Base-by-base conservation (phyloP, 176 grass and related monocot genomes). In the Oryza glumipatula region DNA sequence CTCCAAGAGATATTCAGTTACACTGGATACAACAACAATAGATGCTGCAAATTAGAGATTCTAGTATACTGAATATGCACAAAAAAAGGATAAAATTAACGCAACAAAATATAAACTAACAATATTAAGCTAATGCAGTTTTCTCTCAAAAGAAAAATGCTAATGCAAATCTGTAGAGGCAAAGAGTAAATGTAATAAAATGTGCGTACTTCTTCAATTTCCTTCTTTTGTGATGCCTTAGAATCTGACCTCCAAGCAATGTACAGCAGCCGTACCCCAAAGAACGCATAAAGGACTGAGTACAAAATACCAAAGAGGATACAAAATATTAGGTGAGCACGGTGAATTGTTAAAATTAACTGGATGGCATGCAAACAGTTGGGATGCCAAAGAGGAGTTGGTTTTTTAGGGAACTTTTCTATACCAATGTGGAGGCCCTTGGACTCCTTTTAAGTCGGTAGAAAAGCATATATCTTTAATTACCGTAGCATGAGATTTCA, bases 241-340 rank as follows among this genome's bases (percentile, higher is more conserved):
- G 91, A 86, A 85, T 96, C 91, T 85, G 93, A 99, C 70, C 82
- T 92, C 93, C 93, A 99, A 65, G 96, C 96, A 87, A 99, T 99
- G 86, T 94, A 96, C 39, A 96, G 75, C 80, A 99, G 85, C 28
- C 96, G 91, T 16, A 96, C 60, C 45, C 96, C 96, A 92, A 99
- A 99, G 74, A 99, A 96, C 26, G 72, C 67, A 26, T 99, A 96
- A 15, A 96, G 89, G 68, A 96, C 96, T 98, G 71, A 75, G 10
- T 23, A 76, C 30, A 73, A 39, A 87, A 87, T 17, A 71, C 28
- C 49, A 80, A 80, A 19, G 28, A 79, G 61, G 7, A 78, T 76
- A 84, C 88, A 24, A 92, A 48, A 76, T 48, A 48, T n/a, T 63
- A 66, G 71, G 33, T 44, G 7, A 52, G 48, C 1, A 24, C 15